Evolutionary conservation across 257 asterid genomes (phyloP).

Genomic region (Capsicum pubescens): DNA sequence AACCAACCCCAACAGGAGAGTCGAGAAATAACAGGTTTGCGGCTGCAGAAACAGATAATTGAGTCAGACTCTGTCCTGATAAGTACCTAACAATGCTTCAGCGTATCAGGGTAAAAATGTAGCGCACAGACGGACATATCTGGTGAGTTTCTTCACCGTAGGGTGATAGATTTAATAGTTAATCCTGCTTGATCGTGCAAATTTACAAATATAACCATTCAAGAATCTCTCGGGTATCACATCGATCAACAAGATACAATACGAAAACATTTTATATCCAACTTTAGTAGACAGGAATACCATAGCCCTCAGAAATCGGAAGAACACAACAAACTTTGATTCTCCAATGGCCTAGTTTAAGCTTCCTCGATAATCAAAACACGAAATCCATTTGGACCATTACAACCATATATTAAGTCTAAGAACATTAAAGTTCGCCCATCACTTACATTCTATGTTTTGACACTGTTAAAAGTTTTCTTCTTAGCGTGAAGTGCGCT

Average conservation of each 20-base stretch:
- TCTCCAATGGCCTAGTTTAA: not conserved
- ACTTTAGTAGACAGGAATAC: not conserved
- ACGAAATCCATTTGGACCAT: not conserved
- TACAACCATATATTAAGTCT: not conserved
- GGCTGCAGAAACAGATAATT: conserved; percentile 51
- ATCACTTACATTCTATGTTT: not conserved
- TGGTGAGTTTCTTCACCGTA: not conserved
- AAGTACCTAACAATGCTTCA: not conserved
- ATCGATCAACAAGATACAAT: not conserved
- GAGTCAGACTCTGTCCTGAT: conserved; percentile 26
- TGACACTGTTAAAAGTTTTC: conserved; percentile 8
- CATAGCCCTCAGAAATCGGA: not conserved
- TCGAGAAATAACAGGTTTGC: conserved; percentile 89
- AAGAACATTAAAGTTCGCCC: not conserved
- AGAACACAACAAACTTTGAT: not conserved
- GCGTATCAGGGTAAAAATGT: not conserved
- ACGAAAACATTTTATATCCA: not conserved
- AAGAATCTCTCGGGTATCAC: not conserved
- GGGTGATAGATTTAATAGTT: not conserved
- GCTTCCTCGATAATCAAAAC: not conserved
- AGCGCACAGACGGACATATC: not conserved
- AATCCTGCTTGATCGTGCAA: not conserved
- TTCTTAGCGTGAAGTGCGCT: not conserved
- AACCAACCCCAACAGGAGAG: conserved; percentile 98
- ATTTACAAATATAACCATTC: not conserved